Base-by-base conservation (phyloP, 2,329 filamentous ascomycete species). In the Beauveria varroae region DNA sequence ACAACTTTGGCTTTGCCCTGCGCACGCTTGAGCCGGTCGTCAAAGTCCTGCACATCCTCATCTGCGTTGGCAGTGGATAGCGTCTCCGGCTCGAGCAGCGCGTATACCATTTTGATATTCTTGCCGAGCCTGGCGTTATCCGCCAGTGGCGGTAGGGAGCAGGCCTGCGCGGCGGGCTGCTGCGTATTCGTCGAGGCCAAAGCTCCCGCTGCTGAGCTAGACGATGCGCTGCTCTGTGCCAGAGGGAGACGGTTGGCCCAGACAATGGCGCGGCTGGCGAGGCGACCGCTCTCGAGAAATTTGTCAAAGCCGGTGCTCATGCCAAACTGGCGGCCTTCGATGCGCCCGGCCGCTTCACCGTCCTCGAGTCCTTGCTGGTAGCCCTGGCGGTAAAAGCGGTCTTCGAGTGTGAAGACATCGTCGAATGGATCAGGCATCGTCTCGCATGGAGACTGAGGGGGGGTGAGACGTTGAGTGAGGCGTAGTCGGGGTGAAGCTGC, bases 241-340 rank as follows among this genome's bases (percentile, higher is more conserved):
- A 41, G 8, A 1, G 72, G 78, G 12, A 92, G 74, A 59, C 92
- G 81, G 63, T 90, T 89, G 14, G 87, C 86, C 93, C 93, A 98
- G n/a, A 98, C 80, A 26, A 89, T 76, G 16, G 91, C 86, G 68
- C 86, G 87, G 50, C 91, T 90, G 67, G 93, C 88, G 37, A 98
- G 75, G 62, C 82, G 81, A 2, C 93, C 93, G 72, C 91, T 84
- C 64, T 91, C 87, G 47, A 89, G 71, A 70, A 96, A 97, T 75
- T 96, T 98, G 68, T 96, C 91, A 68, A 95, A 98, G 0, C 93
- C 93, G 65, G 93, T 95, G 72, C 96, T 89, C 47, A 98, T 84
- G 0, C 93, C 95, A 71, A 98, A 91, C 22, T 91, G 85, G 57
- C 92, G 89, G 63, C 95, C 95, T 80, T 99, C 95, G 65, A 91